A percentile compares a stretch with the other conserved stretches of the same genome.
Evolutionary conservation across 495 filamentous ascomycete genomes (phyloP).

Genomic region (Penicillium coprophilum): DNA sequence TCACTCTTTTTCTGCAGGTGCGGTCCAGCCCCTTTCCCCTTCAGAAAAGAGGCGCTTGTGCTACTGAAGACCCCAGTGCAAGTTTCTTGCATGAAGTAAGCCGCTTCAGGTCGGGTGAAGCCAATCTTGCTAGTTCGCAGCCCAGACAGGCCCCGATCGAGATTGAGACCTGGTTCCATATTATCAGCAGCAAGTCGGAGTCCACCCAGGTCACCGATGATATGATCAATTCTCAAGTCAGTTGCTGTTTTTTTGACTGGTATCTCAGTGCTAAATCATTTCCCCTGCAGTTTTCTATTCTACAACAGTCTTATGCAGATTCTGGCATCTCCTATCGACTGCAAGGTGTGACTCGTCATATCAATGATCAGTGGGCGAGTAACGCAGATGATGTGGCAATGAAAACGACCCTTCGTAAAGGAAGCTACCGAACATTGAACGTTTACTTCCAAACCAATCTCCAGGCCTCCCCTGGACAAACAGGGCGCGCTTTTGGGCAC

Average conservation of each 20-base stretch:
- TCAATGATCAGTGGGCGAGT: constrained; percentile 70
- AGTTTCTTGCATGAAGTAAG: constrained; percentile 30
- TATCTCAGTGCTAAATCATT: constrained; percentile 1
- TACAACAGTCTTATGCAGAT: constrained; percentile 45
- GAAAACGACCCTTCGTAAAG: constrained; percentile 61
- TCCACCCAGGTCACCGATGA: constrained; percentile 33
- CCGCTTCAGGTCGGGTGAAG: constrained; percentile 24
- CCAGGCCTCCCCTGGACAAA: constrained; percentile 26
- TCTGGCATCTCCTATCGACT: constrained; percentile 54
- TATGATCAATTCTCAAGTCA: constrained; percentile 48
- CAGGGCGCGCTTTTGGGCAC: constrained; percentile 15
- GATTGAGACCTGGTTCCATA: constrained; percentile 52
- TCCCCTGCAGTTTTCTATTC: constrained; percentile 35
- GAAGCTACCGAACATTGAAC: constrained; percentile 50
- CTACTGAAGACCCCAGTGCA: constrained; percentile 37
- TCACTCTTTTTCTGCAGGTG: constrained; percentile 17
- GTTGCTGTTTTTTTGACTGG: constrained; percentile 6
- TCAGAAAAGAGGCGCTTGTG: constrained; percentile 37
- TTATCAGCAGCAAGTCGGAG: constrained; percentile 41
- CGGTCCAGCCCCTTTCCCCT: constrained; percentile 22
- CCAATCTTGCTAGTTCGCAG: constrained; percentile 16
- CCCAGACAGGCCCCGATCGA: constrained; percentile 36
- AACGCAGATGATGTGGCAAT: constrained; percentile 59
- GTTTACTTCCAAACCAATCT: constrained; percentile 55
- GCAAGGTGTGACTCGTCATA: constrained; percentile 67